These are phyloP conservation scores for Lanmaoa pseudosensibilis DNA, from an alignment of 768 basidiomycete genomes.

Conservation along the genomic window DNA sequence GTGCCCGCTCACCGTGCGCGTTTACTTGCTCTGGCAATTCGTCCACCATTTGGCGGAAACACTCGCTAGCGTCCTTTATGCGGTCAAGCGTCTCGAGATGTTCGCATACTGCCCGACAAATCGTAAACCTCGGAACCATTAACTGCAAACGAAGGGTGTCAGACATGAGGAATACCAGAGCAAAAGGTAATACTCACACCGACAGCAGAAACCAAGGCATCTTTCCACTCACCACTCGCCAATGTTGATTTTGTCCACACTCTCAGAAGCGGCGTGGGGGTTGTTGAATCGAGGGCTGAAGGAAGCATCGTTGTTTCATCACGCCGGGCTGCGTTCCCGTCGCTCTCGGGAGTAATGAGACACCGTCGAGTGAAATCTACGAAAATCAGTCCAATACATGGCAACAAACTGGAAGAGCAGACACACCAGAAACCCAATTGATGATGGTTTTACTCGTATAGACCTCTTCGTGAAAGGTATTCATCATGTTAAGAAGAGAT, in stretches of 20 bases:
- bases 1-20: neutral
- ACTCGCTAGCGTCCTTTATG: neutral
- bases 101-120: slow-evolving; percentile 9
- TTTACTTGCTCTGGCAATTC: neutral
- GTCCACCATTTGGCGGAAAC: neutral
- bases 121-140: neutral
- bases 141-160: neutral
- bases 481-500: neutral
- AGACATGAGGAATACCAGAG: neutral
- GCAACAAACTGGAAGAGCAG: too few relatives aligned
- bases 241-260: slow-evolving; percentile 8
- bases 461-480: neutral
- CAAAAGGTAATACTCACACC: neutral
- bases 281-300: neutral
- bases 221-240: slow-evolving; percentile 1
- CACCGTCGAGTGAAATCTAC: neutral
- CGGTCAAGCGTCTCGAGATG: neutral
- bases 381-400: neutral
- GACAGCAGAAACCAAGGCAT: neutral
- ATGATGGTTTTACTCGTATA: neutral
- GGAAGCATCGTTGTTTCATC: too few relatives aligned
- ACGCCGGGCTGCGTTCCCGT: neutral
- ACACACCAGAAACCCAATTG: slow-evolving; percentile 1
- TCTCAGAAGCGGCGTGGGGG: neutral
- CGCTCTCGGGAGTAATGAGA: neutral